phyloP scores from a whole-genome alignment of 1,284 basidiomycete species.

The Irpex lacteus region DNA sequence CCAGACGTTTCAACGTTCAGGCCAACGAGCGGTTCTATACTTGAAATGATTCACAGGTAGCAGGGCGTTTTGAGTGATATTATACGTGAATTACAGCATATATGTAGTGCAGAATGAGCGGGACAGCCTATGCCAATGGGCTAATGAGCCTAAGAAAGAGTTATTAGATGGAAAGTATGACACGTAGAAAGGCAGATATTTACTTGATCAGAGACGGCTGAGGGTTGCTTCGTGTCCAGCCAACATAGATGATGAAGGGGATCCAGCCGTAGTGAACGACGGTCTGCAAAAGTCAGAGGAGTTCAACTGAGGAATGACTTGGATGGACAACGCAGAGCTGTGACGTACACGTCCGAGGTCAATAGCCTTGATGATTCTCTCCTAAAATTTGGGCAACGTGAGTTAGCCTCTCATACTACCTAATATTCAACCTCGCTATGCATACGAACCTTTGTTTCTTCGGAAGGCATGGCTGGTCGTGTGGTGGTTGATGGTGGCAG shows the following conservation, averaged over 20 bases:
- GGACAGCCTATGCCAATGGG: constrained; percentile 68
- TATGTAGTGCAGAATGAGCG: constrained; percentile 7
- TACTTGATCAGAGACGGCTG: constrained; percentile 94
- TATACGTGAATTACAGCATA: constrained; percentile 18
- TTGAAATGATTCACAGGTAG: constrained; percentile 6
- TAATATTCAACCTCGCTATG: not conserved
- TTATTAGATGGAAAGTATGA: constrained; percentile 7
- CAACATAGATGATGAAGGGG: constrained; percentile 90
- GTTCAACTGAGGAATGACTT: constrained; percentile 5
- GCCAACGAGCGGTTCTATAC: not conserved
- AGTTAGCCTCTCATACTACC: not conserved
- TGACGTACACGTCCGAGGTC: constrained; percentile 74
- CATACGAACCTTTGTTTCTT: constrained; percentile 75
- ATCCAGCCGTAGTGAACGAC: constrained; percentile 92
- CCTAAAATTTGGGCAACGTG: constrained; percentile 39
- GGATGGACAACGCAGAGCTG: constrained; percentile 8
- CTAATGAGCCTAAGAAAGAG: constrained; percentile 72
- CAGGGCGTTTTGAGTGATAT: constrained; percentile 18
- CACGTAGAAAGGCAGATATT: constrained; percentile 29
- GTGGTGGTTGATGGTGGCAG: constrained; percentile 25
- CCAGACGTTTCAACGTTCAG: not conserved
- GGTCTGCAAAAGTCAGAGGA: constrained; percentile 49
- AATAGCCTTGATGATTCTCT: constrained; percentile 75
- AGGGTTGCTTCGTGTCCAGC: constrained; percentile 85
- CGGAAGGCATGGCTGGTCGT: constrained; percentile 63